A percentile compares a stretch with the other conserved stretches of the same genome.
phyloP scores from a whole-genome alignment of 495 filamentous ascomycete species.

The Neurospora sp. region DNA sequence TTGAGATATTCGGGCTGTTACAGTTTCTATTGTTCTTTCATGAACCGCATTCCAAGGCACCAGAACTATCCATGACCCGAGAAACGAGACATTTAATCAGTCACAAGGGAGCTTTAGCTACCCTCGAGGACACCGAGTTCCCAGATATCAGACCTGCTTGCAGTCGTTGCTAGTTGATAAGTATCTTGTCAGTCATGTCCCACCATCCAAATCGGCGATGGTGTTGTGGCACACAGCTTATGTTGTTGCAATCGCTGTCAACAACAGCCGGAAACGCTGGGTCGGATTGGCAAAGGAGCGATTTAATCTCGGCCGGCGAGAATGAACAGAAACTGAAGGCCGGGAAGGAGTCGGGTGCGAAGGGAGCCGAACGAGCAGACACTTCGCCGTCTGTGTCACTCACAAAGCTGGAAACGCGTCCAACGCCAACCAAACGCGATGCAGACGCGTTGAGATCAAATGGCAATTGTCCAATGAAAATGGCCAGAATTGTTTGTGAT shows the following conservation, averaged over 20 bases:
- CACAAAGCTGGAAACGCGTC: slow-evolving; percentile 12
- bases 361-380: not conserved
- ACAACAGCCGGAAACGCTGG: too few species aligned
- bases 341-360: not conserved
- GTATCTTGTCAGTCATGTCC: not conserved
- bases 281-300: not conserved
- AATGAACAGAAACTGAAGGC: not conserved
- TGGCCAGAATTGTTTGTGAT: not conserved
- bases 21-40: not conserved
- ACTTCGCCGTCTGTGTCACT: slow-evolving; percentile 2
- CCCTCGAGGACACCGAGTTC: not conserved
- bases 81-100: too few species aligned
- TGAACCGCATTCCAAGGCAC: not conserved
- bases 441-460: slow-evolving; percentile 12
- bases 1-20: not conserved
- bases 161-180: not conserved
- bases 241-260: too few species aligned
- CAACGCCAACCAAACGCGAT: slow-evolving; percentile 13
- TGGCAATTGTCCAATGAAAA: slow-evolving; percentile 10
- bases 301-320: not conserved
- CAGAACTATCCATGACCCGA: not conserved
- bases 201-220: not conserved
- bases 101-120: not conserved
- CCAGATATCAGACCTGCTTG: not conserved
- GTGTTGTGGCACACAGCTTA: not conserved